Evolutionary conservation across 1,139 yeast species (phyloP).

Genomic region (Scheffersomyces quercinus): DNA sequence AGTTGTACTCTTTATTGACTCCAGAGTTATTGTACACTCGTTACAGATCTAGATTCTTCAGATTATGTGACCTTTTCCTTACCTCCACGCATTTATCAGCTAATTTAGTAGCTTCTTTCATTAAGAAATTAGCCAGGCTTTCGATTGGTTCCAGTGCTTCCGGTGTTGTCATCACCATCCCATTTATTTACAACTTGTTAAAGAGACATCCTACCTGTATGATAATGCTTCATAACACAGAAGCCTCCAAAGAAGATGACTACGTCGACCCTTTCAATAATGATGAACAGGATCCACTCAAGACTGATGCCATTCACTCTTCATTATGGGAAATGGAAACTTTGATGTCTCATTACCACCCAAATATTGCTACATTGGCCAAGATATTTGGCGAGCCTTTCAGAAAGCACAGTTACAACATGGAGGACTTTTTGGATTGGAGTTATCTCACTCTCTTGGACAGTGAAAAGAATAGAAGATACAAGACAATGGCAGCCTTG

Average conservation of each 20-base stretch:
- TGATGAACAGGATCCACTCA: constrained; percentile 68
- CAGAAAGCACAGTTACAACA: constrained; percentile 78
- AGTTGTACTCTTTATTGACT: constrained; percentile 77
- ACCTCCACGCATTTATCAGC: constrained; percentile 88
- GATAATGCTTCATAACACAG: constrained; percentile 71
- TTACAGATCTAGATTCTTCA: constrained; percentile 83
- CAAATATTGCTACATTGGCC: constrained; percentile 91
- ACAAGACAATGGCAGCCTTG: constrained; percentile 71
- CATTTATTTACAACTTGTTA: constrained; percentile 86
- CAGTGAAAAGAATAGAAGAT: constrained; percentile 69
- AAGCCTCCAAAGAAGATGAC: constrained; percentile 23
- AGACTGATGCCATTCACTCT: constrained; percentile 77
- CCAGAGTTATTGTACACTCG: constrained; percentile 74
- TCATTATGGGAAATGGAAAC: constrained; percentile 92
- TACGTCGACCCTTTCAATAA: constrained; percentile 70
- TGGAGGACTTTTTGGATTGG: constrained; percentile 96
- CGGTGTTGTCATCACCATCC: constrained; percentile 82
- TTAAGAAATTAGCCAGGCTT: constrained; percentile 76
- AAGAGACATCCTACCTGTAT: constrained; percentile 93
- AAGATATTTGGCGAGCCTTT: constrained; percentile 88
- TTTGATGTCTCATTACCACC: constrained; percentile 86
- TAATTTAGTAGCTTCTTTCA: constrained; percentile 81
- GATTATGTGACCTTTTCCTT: constrained; percentile 82
- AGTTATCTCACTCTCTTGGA: constrained; percentile 72
- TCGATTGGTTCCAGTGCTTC: constrained; percentile 84